A percentile compares a stretch with the other conserved stretches of the same genome.
Evolutionary conservation across 2,329 filamentous ascomycete genomes (phyloP).

Genomic region (Neurospora sp.): DNA sequence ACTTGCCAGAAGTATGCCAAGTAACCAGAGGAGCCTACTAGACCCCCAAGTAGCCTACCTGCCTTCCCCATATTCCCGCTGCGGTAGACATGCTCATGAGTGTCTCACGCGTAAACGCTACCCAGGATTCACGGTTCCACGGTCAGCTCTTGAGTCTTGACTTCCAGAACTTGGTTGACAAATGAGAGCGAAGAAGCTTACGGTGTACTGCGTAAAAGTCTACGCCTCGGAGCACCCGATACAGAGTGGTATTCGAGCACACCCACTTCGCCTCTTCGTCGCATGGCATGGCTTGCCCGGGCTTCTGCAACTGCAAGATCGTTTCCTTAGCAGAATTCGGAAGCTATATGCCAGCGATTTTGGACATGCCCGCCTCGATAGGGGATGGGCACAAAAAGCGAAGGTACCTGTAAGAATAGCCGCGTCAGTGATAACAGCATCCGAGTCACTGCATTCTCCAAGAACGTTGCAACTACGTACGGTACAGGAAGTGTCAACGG

Average conservation of each 20-base stretch:
- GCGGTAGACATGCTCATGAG: not conserved
- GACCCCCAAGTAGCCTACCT: no score
- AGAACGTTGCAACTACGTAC: not conserved
- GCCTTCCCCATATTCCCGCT: no score
- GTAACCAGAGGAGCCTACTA: no score
- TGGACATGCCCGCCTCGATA: not conserved
- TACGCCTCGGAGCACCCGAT: not conserved
- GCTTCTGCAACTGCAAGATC: not conserved
- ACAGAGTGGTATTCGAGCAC: not conserved
- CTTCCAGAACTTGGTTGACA: not conserved
- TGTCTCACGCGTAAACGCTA: not conserved
- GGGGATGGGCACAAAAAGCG: not conserved
- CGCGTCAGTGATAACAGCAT: not conserved
- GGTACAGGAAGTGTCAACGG: not conserved
- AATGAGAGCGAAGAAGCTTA: not conserved
- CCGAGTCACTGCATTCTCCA: not conserved
- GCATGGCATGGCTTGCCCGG: not conserved
- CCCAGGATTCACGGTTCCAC: not conserved
- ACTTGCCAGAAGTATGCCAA: no score
- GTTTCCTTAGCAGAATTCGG: not conserved
- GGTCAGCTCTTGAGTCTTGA: not conserved
- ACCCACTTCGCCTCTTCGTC: not conserved
- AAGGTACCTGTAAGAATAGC: not conserved
- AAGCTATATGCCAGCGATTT: not conserved
- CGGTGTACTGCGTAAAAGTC: not conserved